Evolutionary conservation across 2,329 filamentous ascomycete genomes (phyloP), one percentile per base, ranked within the genome.

Genomic region (Fusarium haematococcum): DNA sequence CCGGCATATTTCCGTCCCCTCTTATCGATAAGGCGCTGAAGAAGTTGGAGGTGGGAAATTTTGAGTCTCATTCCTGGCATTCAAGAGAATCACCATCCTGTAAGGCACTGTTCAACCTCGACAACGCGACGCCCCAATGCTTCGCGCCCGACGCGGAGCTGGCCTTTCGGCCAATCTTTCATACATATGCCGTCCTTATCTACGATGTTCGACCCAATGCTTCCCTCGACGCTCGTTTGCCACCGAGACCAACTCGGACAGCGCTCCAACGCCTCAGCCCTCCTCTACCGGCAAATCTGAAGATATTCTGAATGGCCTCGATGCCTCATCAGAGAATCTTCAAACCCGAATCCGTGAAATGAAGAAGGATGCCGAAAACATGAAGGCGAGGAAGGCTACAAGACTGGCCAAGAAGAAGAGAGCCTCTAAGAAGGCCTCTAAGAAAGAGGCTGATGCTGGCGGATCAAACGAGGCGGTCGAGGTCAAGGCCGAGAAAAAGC

Each of bases 141-240:
- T 83, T 76, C 80, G 80, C 60, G 48, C 73, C 32, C 67, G 72
- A 58, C 72, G 74, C 43, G 61, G 69, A 32, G 63, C 63, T 59
- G 74, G 75, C 64, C 68, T 54, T 39, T 62, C 73, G 72, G 67
- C 67, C 66, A 70, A 58, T 30, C 60, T 70, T 41, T 41, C 67
- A 5, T 65, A 62, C 10, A 43, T 71, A 7, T 67, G 57, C 35
- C 58, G 71, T 23, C 50, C 65, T n/a, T 63, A 58, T 30, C 14
- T 63, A 56, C 54, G 52, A 69, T 67, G 35, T 30, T 25, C 67
- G 39, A 61, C 52, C 41, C 73, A 64, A 74, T 65, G 50, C 37
- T 57, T 59, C 54, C 25, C 23, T 33, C 27, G 59, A 57, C 73
- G 63, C 57, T 70, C 62, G 64, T 73, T 71, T 75, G 73, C 67